phyloP scores from a whole-genome alignment of 495 filamentous ascomycete species.

The Hypoxylon fragiforme region DNA sequence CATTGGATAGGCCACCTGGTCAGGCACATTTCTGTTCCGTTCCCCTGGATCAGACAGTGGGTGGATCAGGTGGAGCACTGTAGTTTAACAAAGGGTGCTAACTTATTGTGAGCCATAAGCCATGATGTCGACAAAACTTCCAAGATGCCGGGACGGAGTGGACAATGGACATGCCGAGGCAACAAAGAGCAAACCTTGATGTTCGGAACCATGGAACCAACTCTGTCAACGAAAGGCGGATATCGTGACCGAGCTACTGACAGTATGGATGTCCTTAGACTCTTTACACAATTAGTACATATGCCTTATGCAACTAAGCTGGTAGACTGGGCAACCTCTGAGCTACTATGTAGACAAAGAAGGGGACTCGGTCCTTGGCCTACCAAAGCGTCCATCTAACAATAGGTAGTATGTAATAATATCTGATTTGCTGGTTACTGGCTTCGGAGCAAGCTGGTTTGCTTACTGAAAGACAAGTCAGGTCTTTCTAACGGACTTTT shows the following conservation, averaged over 20 bases:
- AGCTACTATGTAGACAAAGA: not conserved
- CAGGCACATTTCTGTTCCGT: constrained; percentile 5
- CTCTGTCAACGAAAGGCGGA: not conserved
- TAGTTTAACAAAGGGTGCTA: not conserved
- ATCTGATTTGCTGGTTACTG: not conserved
- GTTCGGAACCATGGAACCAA: not conserved
- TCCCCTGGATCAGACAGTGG: constrained; percentile 13
- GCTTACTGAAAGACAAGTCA: constrained; percentile 14
- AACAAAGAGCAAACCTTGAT: not conserved
- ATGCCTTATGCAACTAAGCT: not conserved
- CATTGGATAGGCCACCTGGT: constrained; percentile 14
- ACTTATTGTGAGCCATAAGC: not conserved
- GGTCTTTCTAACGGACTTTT: constrained; percentile 3
- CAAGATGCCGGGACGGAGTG: not conserved
- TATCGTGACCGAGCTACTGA: not conserved
- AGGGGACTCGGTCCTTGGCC: not conserved
- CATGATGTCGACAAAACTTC: not conserved
- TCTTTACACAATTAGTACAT: not conserved
- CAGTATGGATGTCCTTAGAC: not conserved
- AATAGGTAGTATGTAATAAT: not conserved
- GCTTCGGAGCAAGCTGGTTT: not conserved
- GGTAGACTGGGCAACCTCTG: not conserved
- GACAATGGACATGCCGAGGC: not conserved
- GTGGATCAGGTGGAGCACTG: not conserved
- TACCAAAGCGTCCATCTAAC: not conserved